These are phyloP conservation scores for Ophiostoma pallidulum DNA, from an alignment of 2,329 filamentous ascomycete genomes.

Conservation along the genomic window DNA sequence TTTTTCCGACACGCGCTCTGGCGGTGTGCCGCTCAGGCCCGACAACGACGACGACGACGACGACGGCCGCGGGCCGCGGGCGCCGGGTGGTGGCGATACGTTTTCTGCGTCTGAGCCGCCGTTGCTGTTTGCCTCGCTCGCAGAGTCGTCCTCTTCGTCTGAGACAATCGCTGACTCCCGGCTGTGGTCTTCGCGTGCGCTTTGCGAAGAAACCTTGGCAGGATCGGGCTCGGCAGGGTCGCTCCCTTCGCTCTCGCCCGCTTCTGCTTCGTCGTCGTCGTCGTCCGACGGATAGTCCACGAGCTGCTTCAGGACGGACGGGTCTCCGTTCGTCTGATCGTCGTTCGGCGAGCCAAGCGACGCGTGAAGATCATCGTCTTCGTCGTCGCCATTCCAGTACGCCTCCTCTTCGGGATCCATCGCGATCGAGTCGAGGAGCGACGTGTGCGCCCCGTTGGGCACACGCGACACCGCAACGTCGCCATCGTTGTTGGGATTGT, in stretches of 20 bases:
- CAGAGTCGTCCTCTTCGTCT: background rate
- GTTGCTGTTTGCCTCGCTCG: background rate
- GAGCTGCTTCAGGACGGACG: slow-evolving; percentile 57
- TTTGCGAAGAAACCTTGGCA: background rate
- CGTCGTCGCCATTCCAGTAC: slow-evolving; percentile 84
- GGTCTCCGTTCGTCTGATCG: slow-evolving; percentile 49
- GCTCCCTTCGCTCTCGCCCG: slow-evolving; percentile 3
- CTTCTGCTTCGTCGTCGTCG: too few species aligned
- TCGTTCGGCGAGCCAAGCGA: slow-evolving; percentile 19
- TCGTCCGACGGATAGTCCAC: slow-evolving; percentile 94
- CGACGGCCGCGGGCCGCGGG: background rate
- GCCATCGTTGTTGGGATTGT: background rate
- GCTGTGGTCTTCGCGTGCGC: background rate
- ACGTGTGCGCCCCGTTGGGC: slow-evolving; percentile 6
- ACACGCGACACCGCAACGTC: background rate
- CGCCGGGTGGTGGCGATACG: slow-evolving; percentile 18
- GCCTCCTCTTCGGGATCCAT: slow-evolving; percentile 81
- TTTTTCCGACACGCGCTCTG: slow-evolving; percentile 78
- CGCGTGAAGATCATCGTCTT: slow-evolving; percentile 42
- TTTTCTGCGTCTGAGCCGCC: background rate
- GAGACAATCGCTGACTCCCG: background rate
- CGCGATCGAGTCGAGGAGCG: slow-evolving; percentile 19
- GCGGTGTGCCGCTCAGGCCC: slow-evolving; percentile 32
- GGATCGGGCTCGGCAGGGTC: background rate
- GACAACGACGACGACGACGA: background rate